phyloP scores from a whole-genome alignment of 1,139 yeast genomes.

The Lodderomyces orthopsilosis region DNA sequence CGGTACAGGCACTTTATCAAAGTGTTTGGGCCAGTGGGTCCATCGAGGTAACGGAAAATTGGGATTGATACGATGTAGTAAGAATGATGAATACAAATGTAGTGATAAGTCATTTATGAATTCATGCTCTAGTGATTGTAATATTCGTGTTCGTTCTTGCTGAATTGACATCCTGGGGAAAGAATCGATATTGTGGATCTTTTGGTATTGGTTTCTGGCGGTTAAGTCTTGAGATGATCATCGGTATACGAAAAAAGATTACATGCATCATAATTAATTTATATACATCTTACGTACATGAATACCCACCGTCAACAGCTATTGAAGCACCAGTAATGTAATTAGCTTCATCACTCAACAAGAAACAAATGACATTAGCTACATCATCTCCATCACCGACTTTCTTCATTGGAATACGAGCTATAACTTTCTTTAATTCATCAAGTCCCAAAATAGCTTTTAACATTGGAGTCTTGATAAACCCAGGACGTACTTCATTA shows the following conservation, averaged over 20 bases:
- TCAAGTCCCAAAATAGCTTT: conserved; percentile 23
- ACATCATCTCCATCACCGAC: conserved; percentile 41
- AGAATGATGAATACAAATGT: conserved; percentile 49
- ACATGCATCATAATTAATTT: not conserved
- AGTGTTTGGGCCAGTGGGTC: conserved; percentile 48
- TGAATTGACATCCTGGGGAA: not conserved
- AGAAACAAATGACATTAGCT: conserved; percentile 45
- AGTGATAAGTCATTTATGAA: conserved; percentile 47
- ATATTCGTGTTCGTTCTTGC: conserved; percentile 12
- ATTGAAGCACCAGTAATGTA: conserved; percentile 44
- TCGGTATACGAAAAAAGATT: not conserved
- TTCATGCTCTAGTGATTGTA: conserved; percentile 41
- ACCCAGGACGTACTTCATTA: conserved; percentile 19
- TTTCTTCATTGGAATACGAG: conserved; percentile 37
- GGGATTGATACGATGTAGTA: conserved; percentile 40
- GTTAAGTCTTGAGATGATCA: not conserved
- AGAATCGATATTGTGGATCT: not conserved
- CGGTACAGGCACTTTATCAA: conserved; percentile 37
- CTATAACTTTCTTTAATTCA: conserved; percentile 20
- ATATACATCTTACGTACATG: conserved; percentile 8
- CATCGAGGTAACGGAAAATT: conserved; percentile 36
- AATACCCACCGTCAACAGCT: conserved; percentile 36
- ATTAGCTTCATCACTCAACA: conserved; percentile 39
- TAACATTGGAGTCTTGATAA: conserved; percentile 31
- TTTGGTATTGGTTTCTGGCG: not conserved